A percentile compares a stretch with the other conserved stretches of the same genome.
phyloP scores from a whole-genome alignment of 2,329 filamentous ascomycete genomes.

The Ophiostoma angusticollis region DNA sequence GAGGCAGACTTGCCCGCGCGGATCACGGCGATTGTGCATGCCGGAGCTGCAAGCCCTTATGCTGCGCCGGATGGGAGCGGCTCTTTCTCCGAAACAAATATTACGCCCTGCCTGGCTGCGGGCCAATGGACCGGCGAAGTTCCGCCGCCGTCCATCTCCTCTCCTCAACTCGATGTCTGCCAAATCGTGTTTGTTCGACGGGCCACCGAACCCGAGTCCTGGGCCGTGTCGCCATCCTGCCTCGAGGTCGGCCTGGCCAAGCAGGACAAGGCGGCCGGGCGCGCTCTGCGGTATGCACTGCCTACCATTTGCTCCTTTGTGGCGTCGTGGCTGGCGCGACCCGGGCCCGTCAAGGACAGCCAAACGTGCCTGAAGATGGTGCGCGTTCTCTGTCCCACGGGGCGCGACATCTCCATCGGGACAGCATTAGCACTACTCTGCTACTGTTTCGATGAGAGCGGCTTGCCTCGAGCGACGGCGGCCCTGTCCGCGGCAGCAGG shows the following conservation, averaged over 20 bases:
- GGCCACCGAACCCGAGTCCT: slow-evolving; percentile 31
- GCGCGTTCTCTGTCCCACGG: slow-evolving; percentile 60
- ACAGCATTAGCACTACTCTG: slow-evolving; percentile 66
- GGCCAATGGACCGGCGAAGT: slow-evolving; percentile 6
- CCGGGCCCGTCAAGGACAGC: background rate
- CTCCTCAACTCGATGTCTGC: too few species aligned
- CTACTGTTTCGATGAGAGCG: slow-evolving; percentile 49
- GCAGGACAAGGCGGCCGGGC: slow-evolving; percentile 60
- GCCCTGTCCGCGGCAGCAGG: background rate
- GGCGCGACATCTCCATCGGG: slow-evolving; percentile 70
- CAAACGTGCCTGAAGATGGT: slow-evolving; percentile 21
- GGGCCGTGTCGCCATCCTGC: slow-evolving; percentile 26
- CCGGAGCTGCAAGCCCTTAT: slow-evolving; percentile 18
- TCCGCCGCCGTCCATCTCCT: background rate
- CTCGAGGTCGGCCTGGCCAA: slow-evolving; percentile 51
- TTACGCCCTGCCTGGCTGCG: slow-evolving; percentile 17
- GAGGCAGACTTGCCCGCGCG: slow-evolving; percentile 50
- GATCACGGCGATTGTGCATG: slow-evolving; percentile 32
- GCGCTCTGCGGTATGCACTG: slow-evolving; percentile 65
- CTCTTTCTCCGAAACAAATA: background rate
- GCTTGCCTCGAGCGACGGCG: slow-evolving; percentile 15
- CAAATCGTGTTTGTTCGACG: slow-evolving; percentile 31
- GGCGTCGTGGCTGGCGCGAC: slow-evolving; percentile 22
- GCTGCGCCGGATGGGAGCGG: slow-evolving; percentile 11
- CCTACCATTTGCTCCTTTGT: slow-evolving; percentile 48